Base-by-base conservation (phyloP, 2,329 filamentous ascomycete species). In the Penicillium brevicompactum region DNA sequence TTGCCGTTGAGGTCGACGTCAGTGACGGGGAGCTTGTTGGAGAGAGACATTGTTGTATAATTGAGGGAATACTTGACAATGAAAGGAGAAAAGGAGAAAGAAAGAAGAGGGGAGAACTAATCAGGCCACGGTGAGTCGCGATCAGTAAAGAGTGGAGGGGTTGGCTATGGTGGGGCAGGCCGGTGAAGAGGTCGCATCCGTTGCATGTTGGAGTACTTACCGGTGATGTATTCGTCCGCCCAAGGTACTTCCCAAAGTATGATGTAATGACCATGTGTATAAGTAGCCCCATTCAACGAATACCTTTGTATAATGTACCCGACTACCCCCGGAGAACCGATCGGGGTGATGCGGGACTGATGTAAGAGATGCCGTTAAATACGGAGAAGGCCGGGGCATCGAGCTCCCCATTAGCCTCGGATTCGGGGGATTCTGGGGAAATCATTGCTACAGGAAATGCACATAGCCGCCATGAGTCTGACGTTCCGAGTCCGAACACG, bases 1-100 rank as follows among this genome's bases (percentile, higher is more conserved):
- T 99, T 99, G 86, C 84, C 93, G 87, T 96, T 96, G 79, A 99
- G 84, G 80, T 99, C 92, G 72, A 96, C 88, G 74, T 99, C 93
- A 66, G 87, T 90, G 79, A 99, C 97, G 67, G 92, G 90, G 70
- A 99, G 90, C 86, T 99, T 99, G 86, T 87, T 97, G 70, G 92
- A 90, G 75, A 99, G 91, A 87, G 94, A 97, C 94, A 99, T 99
- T 57, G 52, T 74, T 10, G 45, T 46, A n/a, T 27, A 9, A n/a
- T 32, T 24, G 56, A 51, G 49, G 45, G 50, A 45, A 60, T 58
- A 53, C 63, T 58, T 45, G 52, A 56, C 34, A 52, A 58, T 41
- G 27, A 55, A 49, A 53, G 42, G 42, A 51, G 22, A 54, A 34
- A 41, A 27, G 21, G 50, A 51, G 14, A 45, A 46, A 53, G 45